These are phyloP conservation scores for Amphichorda felina DNA, from an alignment of 2,329 filamentous ascomycete species.

Conservation along the genomic window DNA sequence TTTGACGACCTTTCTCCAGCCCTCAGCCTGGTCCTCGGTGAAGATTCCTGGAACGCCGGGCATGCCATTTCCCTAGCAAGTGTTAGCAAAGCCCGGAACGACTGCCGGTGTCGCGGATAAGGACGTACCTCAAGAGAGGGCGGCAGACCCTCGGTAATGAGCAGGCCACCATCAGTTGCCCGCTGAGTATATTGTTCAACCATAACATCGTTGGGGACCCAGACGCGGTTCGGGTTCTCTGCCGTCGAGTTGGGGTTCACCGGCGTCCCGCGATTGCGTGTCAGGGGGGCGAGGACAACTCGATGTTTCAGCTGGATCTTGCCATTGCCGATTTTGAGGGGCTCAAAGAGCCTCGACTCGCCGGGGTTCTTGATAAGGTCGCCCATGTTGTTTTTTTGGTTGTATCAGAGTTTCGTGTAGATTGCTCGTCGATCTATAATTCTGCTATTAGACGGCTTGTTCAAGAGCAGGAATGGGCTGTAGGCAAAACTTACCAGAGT, in stretches of 20 bases:
- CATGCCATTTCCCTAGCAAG: constrained; percentile 18
- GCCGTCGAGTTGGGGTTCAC: constrained; percentile 24
- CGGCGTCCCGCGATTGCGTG: constrained; percentile 38
- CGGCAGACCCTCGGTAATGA: constrained; percentile 33
- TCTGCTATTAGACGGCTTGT: too few relatives aligned
- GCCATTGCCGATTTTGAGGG: constrained; percentile 24
- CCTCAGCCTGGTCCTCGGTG: constrained; percentile 36
- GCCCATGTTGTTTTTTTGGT: constrained; percentile 6
- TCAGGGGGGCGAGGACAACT: constrained; percentile 38
- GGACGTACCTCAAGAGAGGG: constrained; percentile 28
- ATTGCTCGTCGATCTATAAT: too few relatives aligned
- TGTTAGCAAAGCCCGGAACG: not conserved
- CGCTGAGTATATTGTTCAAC: constrained; percentile 31
- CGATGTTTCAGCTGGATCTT: constrained; percentile 36
- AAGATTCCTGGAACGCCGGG: constrained; percentile 46
- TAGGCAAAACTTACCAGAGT: too few relatives aligned
- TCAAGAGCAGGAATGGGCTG: too few relatives aligned
- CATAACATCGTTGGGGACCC: constrained; percentile 29
- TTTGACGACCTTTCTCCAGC: constrained; percentile 47
- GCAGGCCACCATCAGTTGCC: constrained; percentile 24
- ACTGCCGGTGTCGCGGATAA: too few relatives aligned
- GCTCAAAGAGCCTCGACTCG: constrained; percentile 16
- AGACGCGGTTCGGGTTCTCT: constrained; percentile 34
- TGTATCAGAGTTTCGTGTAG: too few relatives aligned
- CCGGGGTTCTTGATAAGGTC: constrained; percentile 2